Percentiles rank a stretch among this genome's conserved stretches.
Conservation (phyloP, 345 rosid genomes). For the Angophora floribunda region DNA sequence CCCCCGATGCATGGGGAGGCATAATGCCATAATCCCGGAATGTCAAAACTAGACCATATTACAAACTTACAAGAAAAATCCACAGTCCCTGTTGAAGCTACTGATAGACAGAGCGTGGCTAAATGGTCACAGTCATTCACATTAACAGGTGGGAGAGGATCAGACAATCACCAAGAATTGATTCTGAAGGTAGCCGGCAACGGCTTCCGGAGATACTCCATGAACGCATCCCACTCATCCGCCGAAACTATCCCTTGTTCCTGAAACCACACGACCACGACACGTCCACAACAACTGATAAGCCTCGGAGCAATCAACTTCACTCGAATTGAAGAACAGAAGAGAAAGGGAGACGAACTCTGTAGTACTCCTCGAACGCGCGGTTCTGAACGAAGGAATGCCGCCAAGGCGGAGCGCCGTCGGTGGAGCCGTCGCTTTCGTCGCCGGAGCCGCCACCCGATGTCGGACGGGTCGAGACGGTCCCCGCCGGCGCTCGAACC, state of each 20-base stretch:
- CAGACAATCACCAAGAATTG: slow-evolving; percentile 50
- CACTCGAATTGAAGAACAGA: neutral
- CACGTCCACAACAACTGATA: neutral
- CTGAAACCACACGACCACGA: slow-evolving; percentile 12
- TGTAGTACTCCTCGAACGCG: slow-evolving; percentile 82
- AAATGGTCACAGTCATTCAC: neutral
- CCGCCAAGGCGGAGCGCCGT: slow-evolving; percentile 23
- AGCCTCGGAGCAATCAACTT: neutral
- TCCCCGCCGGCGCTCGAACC: slow-evolving; percentile 50
- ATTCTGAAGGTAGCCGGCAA: slow-evolving; percentile 97
- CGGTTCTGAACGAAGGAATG: slow-evolving; percentile 56
- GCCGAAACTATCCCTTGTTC: slow-evolving; percentile 68
- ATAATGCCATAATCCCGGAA: neutral
- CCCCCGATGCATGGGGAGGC: neutral
- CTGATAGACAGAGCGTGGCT: neutral
- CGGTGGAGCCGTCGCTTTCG: neutral
- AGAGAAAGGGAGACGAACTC: slow-evolving; percentile 18
- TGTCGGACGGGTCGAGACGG: slow-evolving; percentile 45
- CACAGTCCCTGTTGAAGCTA: neutral
- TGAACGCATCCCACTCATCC: slow-evolving; percentile 79
- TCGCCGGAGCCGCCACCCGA: slow-evolving; percentile 29
- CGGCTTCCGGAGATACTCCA: slow-evolving; percentile 67
- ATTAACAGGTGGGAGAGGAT: neutral
- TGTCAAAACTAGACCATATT: neutral
- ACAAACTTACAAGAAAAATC: neutral